phyloP scores from a whole-genome alignment of 164 flowering plant genomes.

The Vitis rotundifolia region DNA sequence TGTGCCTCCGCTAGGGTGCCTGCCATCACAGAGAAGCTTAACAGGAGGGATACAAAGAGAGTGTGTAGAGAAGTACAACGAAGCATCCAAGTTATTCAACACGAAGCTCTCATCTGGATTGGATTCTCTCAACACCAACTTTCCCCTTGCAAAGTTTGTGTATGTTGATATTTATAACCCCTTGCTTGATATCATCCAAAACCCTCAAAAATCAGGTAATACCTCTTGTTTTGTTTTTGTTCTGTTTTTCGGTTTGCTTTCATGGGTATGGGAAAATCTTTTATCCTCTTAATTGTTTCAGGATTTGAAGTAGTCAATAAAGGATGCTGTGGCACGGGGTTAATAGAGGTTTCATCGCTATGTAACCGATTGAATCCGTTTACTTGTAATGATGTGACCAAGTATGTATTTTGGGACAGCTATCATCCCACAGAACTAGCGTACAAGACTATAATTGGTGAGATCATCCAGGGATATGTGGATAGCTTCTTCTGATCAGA shows the following conservation, averaged over 20 bases:
- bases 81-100: slow-evolving; percentile 23
- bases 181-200: slow-evolving; percentile 28
- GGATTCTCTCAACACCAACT: background rate
- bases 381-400: too few relatives aligned
- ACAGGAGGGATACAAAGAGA: slow-evolving; percentile 14
- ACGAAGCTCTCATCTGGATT: slow-evolving; percentile 12
- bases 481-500: too few relatives aligned
- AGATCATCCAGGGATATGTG: too few relatives aligned
- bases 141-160: slow-evolving; percentile 18
- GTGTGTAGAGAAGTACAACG: slow-evolving; percentile 17
- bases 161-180: slow-evolving; percentile 25
- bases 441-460: too few relatives aligned
- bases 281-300: too few relatives aligned
- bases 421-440: too few relatives aligned
- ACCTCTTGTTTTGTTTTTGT: background rate
- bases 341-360: too few relatives aligned
- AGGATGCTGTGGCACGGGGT: too few relatives aligned
- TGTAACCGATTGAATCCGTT: too few relatives aligned
- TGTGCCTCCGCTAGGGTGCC: slow-evolving; percentile 27
- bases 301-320: too few relatives aligned
- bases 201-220: slow-evolving; percentile 26
- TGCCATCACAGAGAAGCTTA: slow-evolving; percentile 18
- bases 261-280: too few relatives aligned
- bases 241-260: background rate
- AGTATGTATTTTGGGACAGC: too few relatives aligned